A percentile compares a stretch with the other conserved stretches of the same genome.
phyloP scores from a whole-genome alignment of 1,139 yeast species.

The Petasospora fabianii region DNA sequence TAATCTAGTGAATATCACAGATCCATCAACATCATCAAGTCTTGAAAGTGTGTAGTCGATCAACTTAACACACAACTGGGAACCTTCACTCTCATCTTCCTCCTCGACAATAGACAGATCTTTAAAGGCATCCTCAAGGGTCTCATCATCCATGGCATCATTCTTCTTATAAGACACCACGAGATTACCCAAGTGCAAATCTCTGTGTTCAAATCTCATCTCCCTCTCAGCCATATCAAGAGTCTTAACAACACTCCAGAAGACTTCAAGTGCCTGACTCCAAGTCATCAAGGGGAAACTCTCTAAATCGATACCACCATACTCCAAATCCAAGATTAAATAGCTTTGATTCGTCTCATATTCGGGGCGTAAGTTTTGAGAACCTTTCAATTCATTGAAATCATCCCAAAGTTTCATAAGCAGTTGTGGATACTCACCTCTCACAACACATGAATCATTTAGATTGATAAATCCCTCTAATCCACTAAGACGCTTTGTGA shows the following conservation, averaged over 20 bases:
- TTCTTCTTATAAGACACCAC: slow-evolving; percentile 27
- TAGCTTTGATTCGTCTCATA: slow-evolving; percentile 37
- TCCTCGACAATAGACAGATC: slow-evolving; percentile 27
- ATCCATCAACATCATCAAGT: slow-evolving; percentile 30
- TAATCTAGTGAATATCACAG: slow-evolving; percentile 37
- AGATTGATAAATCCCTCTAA: slow-evolving; percentile 42
- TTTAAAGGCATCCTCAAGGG: slow-evolving; percentile 24
- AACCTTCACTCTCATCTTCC: slow-evolving; percentile 15
- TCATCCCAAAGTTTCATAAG: slow-evolving; percentile 44
- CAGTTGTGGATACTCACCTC: slow-evolving; percentile 41
- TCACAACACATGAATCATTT: slow-evolving; percentile 40
- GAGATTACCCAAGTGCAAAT: slow-evolving; percentile 63
- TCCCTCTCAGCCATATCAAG: slow-evolving; percentile 48
- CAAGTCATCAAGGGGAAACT: slow-evolving; percentile 42
- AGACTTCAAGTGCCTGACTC: slow-evolving; percentile 49
- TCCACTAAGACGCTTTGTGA: slow-evolving; percentile 35
- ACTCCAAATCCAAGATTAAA: slow-evolving; percentile 41
- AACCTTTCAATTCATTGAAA: slow-evolving; percentile 30
- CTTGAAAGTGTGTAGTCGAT: slow-evolving; percentile 57
- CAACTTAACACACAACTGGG: slow-evolving; percentile 40
- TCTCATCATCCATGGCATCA: slow-evolving; percentile 5
- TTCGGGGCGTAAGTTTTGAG: slow-evolving; percentile 36
- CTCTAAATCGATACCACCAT: slow-evolving; percentile 48
- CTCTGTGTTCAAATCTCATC: slow-evolving; percentile 62
- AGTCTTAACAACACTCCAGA: slow-evolving; percentile 48